Base-by-base conservation (phyloP, 176 grass and related monocot genomes). In the Elaeis guineensis region DNA sequence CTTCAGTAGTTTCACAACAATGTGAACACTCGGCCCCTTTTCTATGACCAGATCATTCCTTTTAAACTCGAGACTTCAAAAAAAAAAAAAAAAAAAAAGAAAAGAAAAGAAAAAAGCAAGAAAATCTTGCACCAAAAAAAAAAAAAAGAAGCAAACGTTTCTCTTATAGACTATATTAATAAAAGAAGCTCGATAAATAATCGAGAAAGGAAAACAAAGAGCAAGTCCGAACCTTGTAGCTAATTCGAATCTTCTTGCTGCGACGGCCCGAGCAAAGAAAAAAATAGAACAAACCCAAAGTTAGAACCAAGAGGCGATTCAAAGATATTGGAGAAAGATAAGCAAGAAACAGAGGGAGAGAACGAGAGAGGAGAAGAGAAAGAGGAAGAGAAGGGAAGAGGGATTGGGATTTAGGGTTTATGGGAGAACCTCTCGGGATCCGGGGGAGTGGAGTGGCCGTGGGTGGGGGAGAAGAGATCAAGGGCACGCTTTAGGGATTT, bases 181-280 rank as follows among this genome's bases (percentile, higher is more conserved):
- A 44, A 44, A 44, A 14, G 35, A 44, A 44, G 11, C 35, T 44
- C 35, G 35, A 44, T 44, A 30, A 16, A 28, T 25, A 62, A 61
- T 0, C 28, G 5, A 67, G 16, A 14, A 48, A 50, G 12, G 44
- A 65, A 17, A 30, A 44, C 44, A 55, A 50, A 74, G 67, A 64
- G 58, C 51, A 17, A 62, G 14, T 70, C 11, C 62, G 6, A 66
- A 90, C 82, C 82, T 92, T 98, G 79, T 74, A 98, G 63, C 71
- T 74, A 54, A 79, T 67, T 59, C 93, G 87, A 68, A 86, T 76
- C 82, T 52, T 58, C 64, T 98, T 98, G 76, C 93, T 97, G 81
- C 55, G 32, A 59, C 24, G 30, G 1, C 20, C 22, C 61, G 25
- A 32, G 12, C 16, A 51, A 69, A 18, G 51, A 49, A 49, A 17